These are phyloP conservation scores for Lactarius hatsudake DNA, from an alignment of 768 basidiomycete genomes.

Conservation along the genomic window DNA sequence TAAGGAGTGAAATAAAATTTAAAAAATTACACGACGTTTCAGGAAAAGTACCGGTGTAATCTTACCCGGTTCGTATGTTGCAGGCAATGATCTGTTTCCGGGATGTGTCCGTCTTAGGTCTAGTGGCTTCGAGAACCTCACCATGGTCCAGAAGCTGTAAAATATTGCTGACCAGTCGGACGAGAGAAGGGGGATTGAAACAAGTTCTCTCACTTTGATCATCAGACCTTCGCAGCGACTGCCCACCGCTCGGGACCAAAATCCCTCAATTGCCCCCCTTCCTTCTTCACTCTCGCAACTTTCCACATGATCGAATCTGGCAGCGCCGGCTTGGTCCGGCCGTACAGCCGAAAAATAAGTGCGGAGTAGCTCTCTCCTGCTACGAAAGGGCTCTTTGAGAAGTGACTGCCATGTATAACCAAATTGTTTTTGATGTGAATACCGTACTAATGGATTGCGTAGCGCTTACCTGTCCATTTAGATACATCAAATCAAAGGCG, in stretches of 20 bases:
- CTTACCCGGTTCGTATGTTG: constrained; percentile 80
- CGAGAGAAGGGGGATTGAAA: constrained; percentile 20
- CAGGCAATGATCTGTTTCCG: constrained; percentile 68
- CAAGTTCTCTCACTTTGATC: constrained; percentile 62
- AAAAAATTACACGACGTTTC: background rate
- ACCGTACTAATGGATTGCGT: constrained; percentile 14
- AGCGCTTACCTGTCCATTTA: constrained; percentile 68
- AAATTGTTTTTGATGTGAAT: constrained; percentile 17
- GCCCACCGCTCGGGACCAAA: constrained; percentile 73
- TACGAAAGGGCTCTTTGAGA: constrained; percentile 64
- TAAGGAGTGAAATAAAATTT: background rate
- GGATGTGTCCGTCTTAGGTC: constrained; percentile 37
- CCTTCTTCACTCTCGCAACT: constrained; percentile 65
- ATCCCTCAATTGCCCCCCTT: constrained; percentile 60
- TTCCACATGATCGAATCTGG: constrained; percentile 72
- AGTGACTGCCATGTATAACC: constrained; percentile 49
- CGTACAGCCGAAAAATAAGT: constrained; percentile 54
- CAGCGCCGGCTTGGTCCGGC: constrained; percentile 44
- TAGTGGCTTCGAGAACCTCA: constrained; percentile 37
- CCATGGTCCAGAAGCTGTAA: constrained; percentile 64
- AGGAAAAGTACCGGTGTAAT: constrained; percentile 17
- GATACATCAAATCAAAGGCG: constrained; percentile 86
- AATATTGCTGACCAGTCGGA: constrained; percentile 12
- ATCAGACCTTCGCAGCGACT: constrained; percentile 90
- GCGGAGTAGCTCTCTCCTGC: constrained; percentile 64